Base-by-base conservation (phyloP, 2,329 filamentous ascomycete species). In the Diaporthe nobilis region DNA sequence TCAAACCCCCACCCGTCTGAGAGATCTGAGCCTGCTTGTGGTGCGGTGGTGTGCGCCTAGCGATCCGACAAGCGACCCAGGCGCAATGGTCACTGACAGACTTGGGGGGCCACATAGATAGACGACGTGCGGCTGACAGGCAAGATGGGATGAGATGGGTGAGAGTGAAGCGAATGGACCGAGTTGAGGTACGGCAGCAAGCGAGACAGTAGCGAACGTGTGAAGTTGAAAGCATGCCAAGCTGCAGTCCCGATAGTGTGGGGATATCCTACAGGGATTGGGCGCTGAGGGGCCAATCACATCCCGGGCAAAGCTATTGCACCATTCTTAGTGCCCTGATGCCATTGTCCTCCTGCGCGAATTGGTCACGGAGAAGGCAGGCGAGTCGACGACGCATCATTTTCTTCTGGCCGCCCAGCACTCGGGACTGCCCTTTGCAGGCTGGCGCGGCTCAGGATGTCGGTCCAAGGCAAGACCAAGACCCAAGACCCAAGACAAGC, bases 301-400 rank as follows among this genome's bases (percentile, higher is more conserved):
- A n/a, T 17, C 13, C 3, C 65, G 65, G 65, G n/a, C 34, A 55
- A 42, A n/a, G 12, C 58, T 63, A 73, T 73, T 73, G 71, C 71
- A 73, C 44, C 71, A 73, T 73, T 42, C 47, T 65, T 73, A 65
- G 71, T 47, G 71, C 58, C 58, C 47, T 73, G 71, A 73, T 73
- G 71, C 71, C 71, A 73, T 73, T 73, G 71, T 55, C 61, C 20
- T 28, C n/a, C 34, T 44, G 42, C 20, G 53, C 37, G 17, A 71
- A 58, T 57, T 57, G 68, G 51, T 63, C 53, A 63, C 31, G 39
- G 60, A 63, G 44, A 31, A 31, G 4, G 57, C n/a, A 20, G 34
- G 47, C 49, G 71, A 68, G 31, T 72, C 49, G 58, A 63, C 71
- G 44, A 63, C 57, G 34, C 71, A 42, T 51, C 57, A 51, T 15